phyloP scores from a whole-genome alignment of 1,284 basidiomycete genomes.

The Neonothopanus nambi region DNA sequence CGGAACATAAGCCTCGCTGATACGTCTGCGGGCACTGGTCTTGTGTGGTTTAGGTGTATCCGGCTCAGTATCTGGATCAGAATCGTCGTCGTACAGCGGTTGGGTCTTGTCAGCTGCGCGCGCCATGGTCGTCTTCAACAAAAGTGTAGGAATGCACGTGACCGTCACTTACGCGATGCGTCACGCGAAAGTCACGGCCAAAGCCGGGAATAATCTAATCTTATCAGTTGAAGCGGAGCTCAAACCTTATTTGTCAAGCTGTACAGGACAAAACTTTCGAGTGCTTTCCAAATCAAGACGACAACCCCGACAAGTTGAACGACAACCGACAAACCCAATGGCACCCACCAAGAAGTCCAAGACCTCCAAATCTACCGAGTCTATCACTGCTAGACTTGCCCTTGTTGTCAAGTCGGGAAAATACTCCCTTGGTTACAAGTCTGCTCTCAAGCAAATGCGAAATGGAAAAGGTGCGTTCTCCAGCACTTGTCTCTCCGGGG shows the following conservation, averaged over 20 bases:
- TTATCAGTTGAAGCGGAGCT: constrained; percentile 20
- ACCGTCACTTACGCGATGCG: constrained; percentile 9
- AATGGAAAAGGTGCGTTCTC: constrained; percentile 88
- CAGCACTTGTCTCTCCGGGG: constrained; percentile 57
- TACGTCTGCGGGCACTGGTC: constrained; percentile 52
- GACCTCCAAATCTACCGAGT: constrained; percentile 88
- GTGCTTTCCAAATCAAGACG: neutral
- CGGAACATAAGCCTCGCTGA: constrained; percentile 53
- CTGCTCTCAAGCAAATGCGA: constrained; percentile 97
- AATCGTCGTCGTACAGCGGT: constrained; percentile 34
- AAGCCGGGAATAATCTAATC: constrained; percentile 2
- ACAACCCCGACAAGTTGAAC: constrained; percentile 3
- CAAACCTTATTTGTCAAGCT: constrained; percentile 30
- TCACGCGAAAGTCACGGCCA: constrained; percentile 1
- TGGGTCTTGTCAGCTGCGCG: constrained; percentile 27
- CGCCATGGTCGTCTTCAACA: constrained; percentile 25
- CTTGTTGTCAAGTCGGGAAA: constrained; percentile 98
- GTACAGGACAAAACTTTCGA: constrained; percentile 24
- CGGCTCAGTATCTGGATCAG: constrained; percentile 44
- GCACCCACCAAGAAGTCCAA: constrained; percentile 95
- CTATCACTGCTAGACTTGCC: constrained; percentile 92
- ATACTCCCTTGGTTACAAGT: constrained; percentile 94
- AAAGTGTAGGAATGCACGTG: constrained; percentile 12
- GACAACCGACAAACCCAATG: constrained; percentile 50
- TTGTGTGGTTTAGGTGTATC: constrained; percentile 48